A percentile compares a stretch with the other conserved stretches of the same genome.
These are phyloP conservation scores for Thalassiosira hispida DNA, from an alignment of 352 stramenopile species.

Conservation along the genomic window DNA sequence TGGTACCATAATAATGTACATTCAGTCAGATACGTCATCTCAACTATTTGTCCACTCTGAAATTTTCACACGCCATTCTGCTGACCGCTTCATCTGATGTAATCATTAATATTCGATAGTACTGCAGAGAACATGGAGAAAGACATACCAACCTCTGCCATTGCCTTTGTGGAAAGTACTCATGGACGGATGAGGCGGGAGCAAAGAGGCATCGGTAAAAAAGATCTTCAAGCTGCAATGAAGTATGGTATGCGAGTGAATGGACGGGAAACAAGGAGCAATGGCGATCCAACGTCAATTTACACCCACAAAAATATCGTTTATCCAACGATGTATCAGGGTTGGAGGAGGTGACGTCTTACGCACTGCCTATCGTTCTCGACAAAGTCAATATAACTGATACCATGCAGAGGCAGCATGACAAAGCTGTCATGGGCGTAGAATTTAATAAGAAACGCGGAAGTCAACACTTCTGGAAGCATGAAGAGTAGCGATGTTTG, in stretches of 20 bases:
- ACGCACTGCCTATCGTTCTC: constrained; percentile 1
- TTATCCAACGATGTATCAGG: constrained; percentile 4
- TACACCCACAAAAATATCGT: constrained; percentile 2
- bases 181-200: constrained; percentile 11
- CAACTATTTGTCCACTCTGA: too few species aligned
- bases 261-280: not conserved
- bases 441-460: constrained; percentile 8
- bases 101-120: too few species aligned
- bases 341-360: constrained; percentile 2
- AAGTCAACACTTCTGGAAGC: constrained; percentile 49
- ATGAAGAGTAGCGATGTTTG: constrained; percentile 46
- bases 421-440: not conserved
- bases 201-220: constrained; percentile 16
- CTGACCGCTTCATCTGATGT: too few species aligned
- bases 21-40: too few species aligned
- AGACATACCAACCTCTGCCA: not conserved
- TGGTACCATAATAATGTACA: too few species aligned
- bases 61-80: too few species aligned
- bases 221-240: constrained; percentile 1
- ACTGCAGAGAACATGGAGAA: not conserved
- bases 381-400: not conserved
- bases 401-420: not conserved
- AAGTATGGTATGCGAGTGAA: not conserved
- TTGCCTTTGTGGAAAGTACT: constrained; percentile 5
- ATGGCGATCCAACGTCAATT: constrained; percentile 8